Conservation (phyloP, 176 grass and related monocot genomes). For the Areca catechu region DNA sequence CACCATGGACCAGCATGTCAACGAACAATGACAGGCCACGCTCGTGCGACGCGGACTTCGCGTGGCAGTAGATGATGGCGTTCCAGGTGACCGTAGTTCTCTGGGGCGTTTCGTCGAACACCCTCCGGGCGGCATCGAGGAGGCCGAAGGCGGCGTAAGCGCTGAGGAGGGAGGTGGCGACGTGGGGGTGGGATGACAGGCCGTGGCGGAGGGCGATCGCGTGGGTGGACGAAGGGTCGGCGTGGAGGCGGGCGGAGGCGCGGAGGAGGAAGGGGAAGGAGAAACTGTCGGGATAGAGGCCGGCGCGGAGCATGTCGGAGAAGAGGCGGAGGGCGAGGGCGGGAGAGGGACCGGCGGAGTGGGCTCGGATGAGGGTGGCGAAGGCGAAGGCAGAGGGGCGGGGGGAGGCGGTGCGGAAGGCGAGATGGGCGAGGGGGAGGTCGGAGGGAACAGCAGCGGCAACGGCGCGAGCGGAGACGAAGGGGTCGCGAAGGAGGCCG, state of each 20-base stretch:
- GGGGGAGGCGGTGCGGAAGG: constrained; percentile 14
- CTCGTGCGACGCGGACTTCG: background rate
- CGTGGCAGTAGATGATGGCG: constrained; percentile 13
- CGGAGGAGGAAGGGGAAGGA: constrained; percentile 2
- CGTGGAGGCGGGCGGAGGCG: background rate
- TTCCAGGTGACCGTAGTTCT: constrained; percentile 13
- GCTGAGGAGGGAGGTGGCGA: constrained; percentile 23
- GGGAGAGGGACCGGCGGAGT: background rate
- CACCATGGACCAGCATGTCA: background rate
- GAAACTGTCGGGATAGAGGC: constrained; percentile 34
- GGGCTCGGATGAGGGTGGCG: constrained; percentile 6
- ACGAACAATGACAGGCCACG: constrained; percentile 3
- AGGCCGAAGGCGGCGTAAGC: constrained; percentile 2
- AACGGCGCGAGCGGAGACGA: constrained; percentile 9
- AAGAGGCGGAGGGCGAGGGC: constrained; percentile 12
- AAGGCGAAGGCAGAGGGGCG: constrained; percentile 16
- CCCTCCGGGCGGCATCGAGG: background rate
- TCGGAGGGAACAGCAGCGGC: background rate
- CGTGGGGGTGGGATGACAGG: constrained; percentile 4
- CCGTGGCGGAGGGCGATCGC: constrained; percentile 6
- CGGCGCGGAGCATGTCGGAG: constrained; percentile 1
- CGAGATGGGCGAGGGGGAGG: background rate
- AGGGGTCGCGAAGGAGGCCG: constrained; percentile 19
- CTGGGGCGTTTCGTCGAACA: constrained; percentile 23
- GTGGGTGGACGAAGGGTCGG: background rate